A percentile compares a stretch with the other conserved stretches of the same genome.
These are phyloP conservation scores for Tolypocladium ophioglossoides DNA, from an alignment of 2,329 filamentous ascomycete genomes.

Conservation along the genomic window DNA sequence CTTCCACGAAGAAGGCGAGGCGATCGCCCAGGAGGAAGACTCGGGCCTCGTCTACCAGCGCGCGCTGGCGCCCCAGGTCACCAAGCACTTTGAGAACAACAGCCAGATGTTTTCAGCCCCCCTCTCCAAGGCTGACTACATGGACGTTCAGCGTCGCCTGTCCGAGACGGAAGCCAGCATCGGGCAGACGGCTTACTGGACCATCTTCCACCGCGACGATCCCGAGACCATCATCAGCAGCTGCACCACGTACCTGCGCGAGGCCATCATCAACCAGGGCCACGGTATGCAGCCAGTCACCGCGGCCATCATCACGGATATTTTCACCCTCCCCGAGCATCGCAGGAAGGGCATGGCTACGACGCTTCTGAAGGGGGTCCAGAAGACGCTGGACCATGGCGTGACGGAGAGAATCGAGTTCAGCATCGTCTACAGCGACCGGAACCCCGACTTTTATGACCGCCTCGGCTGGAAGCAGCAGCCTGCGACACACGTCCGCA, in stretches of 20 bases:
- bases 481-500: conserved; percentile 19
- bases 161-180: not conserved
- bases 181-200: conserved; percentile 14
- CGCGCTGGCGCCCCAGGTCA: conserved; percentile 5
- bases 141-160: conserved; percentile 8
- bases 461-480: conserved; percentile 23
- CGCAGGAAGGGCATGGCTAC: conserved; percentile 24
- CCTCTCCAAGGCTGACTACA: conserved; percentile 6
- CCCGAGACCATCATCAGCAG: conserved; percentile 20
- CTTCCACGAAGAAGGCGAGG: too few relatives aligned
- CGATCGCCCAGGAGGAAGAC: too few relatives aligned
- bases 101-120: conserved; percentile 7
- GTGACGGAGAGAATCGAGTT: conserved; percentile 14
- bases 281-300: conserved; percentile 12
- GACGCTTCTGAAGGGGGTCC: conserved; percentile 20
- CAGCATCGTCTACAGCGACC: conserved; percentile 25
- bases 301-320: conserved; percentile 21
- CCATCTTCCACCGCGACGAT: conserved; percentile 16
- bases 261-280: conserved; percentile 8
- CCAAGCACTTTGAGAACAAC: conserved; percentile 10
- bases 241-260: conserved; percentile 18
- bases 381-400: conserved; percentile 20
- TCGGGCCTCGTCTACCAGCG: conserved; percentile 8
- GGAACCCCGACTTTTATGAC: conserved; percentile 20
- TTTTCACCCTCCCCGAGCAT: conserved; percentile 23